phyloP scores from a whole-genome alignment of 768 basidiomycete genomes.

The Tulasnella sp. region DNA sequence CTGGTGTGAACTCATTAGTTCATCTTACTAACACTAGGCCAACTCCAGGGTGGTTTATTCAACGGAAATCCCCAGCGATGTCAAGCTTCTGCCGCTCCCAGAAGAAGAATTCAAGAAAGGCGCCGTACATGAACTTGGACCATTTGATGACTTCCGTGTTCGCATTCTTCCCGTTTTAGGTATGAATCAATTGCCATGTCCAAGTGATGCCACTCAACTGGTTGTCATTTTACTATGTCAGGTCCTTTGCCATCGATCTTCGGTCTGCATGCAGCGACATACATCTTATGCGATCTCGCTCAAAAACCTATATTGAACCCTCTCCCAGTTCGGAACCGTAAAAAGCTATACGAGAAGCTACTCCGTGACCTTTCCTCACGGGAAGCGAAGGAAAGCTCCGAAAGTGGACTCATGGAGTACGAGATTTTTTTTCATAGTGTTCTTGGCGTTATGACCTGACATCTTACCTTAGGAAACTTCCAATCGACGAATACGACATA shows the following conservation, averaged over 20 bases:
- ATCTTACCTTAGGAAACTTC: slow-evolving; percentile 41
- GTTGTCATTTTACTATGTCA: slow-evolving; percentile 19
- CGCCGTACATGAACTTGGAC: slow-evolving; percentile 72
- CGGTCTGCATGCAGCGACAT: slow-evolving; percentile 80
- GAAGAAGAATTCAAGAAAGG: slow-evolving; percentile 91
- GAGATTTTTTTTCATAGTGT: slow-evolving; percentile 10
- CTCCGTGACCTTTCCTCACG: slow-evolving; percentile 61
- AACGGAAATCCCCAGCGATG: slow-evolving; percentile 80
- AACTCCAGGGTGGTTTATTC: slow-evolving; percentile 83
- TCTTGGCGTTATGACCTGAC: background rate
- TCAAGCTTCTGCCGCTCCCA: slow-evolving; percentile 77
- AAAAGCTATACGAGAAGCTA: slow-evolving; percentile 70
- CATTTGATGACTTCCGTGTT: slow-evolving; percentile 86
- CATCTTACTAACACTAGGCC: slow-evolving; percentile 29
- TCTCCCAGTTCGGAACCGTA: slow-evolving; percentile 71
- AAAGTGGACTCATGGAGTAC: slow-evolving; percentile 41
- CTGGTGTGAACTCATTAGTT: background rate
- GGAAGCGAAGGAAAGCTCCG: slow-evolving; percentile 52
- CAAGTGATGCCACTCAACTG: background rate
- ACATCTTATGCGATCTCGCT: slow-evolving; percentile 74
- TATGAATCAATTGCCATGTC: slow-evolving; percentile 23
- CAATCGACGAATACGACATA: slow-evolving; percentile 74
- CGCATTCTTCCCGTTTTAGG: slow-evolving; percentile 87
- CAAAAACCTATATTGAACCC: slow-evolving; percentile 74
- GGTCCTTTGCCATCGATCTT: slow-evolving; percentile 83